Conservation (phyloP, 164 flowering plant species). For the Pachysandra terminalis region DNA sequence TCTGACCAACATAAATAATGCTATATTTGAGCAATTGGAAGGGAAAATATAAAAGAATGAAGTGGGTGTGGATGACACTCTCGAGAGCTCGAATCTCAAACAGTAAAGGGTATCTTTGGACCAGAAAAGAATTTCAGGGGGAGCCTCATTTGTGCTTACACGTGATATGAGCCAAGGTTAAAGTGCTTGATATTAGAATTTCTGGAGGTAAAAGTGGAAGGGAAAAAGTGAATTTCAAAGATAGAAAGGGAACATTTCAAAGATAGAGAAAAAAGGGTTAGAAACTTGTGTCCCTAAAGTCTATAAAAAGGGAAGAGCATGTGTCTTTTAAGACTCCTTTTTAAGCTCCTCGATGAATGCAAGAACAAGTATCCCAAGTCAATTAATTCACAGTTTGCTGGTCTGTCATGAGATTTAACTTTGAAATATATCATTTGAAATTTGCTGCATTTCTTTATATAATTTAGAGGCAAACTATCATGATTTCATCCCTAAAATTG, state of each 20-base stretch:
- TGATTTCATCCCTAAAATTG: too few relatives aligned
- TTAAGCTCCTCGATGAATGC: neutral
- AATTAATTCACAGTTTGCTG: neutral
- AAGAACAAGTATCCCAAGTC: conserved; percentile 6
- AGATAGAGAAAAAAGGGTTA: conserved; percentile 9
- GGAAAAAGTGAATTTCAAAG: conserved; percentile 9
- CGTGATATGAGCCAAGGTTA: neutral
- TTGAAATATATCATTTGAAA: too few relatives aligned
- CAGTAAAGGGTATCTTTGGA: conserved; percentile 15
- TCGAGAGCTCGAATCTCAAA: conserved; percentile 40
- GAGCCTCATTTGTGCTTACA: neutral
- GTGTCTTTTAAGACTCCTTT: neutral
- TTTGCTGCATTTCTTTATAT: too few relatives aligned
- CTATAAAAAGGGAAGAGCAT: conserved; percentile 1
- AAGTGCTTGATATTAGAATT: conserved; percentile 1
- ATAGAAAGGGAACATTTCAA: too few relatives aligned
- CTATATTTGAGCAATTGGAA: too few relatives aligned
- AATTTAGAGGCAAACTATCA: too few relatives aligned
- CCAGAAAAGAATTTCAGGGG: neutral
- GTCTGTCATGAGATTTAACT: too few relatives aligned
- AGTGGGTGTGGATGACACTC: conserved; percentile 18
- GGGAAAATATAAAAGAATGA: conserved; percentile 37
- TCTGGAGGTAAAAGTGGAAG: conserved; percentile 11
- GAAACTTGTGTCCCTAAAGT: conserved; percentile 18
- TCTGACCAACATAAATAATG: too few relatives aligned